Evolutionary conservation across 148 eudicot species (phyloP).

Genomic region (Silene conica): DNA sequence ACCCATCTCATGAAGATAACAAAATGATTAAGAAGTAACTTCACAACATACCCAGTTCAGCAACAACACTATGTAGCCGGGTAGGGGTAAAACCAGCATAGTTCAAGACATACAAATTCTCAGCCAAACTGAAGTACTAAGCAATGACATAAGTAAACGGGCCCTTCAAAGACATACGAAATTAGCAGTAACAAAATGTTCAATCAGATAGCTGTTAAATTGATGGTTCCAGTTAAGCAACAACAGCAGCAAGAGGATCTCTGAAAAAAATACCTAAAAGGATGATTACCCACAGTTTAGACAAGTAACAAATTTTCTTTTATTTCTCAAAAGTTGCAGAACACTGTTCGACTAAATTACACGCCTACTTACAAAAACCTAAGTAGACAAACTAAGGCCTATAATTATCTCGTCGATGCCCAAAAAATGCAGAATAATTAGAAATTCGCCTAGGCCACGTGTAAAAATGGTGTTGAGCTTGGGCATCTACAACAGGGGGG

Average conservation of each 20-base stretch:
- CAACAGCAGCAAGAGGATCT: not conserved
- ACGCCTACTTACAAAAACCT: not conserved
- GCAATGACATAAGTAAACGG: not conserved
- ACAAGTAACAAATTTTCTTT: not conserved
- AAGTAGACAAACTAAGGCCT: conserved; percentile 13
- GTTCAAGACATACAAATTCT: not conserved
- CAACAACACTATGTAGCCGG: not conserved
- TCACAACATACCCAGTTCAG: not conserved
- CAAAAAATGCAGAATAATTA: not conserved
- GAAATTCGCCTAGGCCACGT: conserved; percentile 12
- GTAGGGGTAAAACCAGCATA: not conserved
- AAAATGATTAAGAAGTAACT: not conserved
- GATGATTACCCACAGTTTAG: not conserved
- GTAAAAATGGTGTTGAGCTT: conserved; percentile 20
- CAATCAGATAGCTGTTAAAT: not conserved
- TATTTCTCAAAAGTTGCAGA: not conserved
- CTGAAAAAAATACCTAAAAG: no score
- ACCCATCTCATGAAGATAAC: not conserved
- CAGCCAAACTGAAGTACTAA: not conserved
- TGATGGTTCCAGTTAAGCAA: not conserved
- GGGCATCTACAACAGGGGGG: conserved; percentile 16
- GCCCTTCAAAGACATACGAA: not conserved
- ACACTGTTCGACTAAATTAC: not conserved
- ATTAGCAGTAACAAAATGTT: not conserved
- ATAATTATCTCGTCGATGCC: conserved; percentile 7